phyloP scores from a whole-genome alignment of 1,284 basidiomycete species.

The Macrocystidia cucumis region DNA sequence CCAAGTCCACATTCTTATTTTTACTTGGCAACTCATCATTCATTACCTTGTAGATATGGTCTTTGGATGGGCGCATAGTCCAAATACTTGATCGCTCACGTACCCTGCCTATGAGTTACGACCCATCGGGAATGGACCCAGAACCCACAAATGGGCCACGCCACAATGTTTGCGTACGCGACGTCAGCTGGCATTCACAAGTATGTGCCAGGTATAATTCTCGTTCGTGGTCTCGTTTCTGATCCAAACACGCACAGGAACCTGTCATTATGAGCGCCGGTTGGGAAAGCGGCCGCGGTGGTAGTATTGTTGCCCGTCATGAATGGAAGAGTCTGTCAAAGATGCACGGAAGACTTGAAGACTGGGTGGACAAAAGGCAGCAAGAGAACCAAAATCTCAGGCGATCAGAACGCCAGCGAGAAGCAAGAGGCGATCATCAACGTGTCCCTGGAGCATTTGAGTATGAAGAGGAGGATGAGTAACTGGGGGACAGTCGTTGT shows the following conservation, averaged over 20 bases:
- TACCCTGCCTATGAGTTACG: slow-evolving; percentile 63
- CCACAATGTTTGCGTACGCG: slow-evolving; percentile 66
- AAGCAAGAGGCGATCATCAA: slow-evolving; percentile 13
- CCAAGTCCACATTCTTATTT: no score
- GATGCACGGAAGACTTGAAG: slow-evolving; percentile 59
- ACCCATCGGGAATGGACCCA: slow-evolving; percentile 54
- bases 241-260: no score
- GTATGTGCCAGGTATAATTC: slow-evolving; percentile 23
- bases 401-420: slow-evolving; percentile 13
- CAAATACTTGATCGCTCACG: slow-evolving; percentile 80
- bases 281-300: slow-evolving; percentile 64
- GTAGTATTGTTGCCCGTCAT: slow-evolving; percentile 80
- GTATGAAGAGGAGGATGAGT: slow-evolving; percentile 16
- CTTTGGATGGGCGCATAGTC: slow-evolving; percentile 80
- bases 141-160: slow-evolving; percentile 17
- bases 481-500: slow-evolving; percentile 5
- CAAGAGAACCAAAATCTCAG: slow-evolving; percentile 22
- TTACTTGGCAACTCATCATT: background rate
- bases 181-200: slow-evolving; percentile 87
- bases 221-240: background rate
- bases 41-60: slow-evolving; percentile 73
- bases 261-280: slow-evolving; percentile 88
- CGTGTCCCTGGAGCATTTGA: slow-evolving; percentile 22
- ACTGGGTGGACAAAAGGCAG: slow-evolving; percentile 57
- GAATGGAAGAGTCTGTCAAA: slow-evolving; percentile 91